A percentile compares a stretch with the other conserved stretches of the same genome.
Conservation (phyloP, 202 grass and related monocot species). For the Carex arenaria region DNA sequence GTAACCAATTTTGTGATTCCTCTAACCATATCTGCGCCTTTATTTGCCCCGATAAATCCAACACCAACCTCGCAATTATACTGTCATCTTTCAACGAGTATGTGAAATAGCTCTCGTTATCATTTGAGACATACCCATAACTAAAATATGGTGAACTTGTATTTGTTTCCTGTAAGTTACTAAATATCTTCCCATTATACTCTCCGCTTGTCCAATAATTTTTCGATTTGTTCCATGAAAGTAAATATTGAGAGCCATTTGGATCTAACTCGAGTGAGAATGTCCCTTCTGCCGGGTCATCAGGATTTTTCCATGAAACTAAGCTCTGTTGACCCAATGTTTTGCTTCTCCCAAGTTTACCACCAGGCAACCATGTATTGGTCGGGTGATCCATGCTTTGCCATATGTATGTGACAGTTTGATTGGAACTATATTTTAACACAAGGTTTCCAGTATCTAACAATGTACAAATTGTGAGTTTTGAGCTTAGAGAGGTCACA, state of each 20-base stretch:
- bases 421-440: background rate
- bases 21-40: background rate
- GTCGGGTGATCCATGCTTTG: slow-evolving; percentile 57
- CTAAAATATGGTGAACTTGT: background rate
- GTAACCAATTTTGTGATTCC: too few relatives aligned
- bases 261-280: slow-evolving; percentile 18
- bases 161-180: slow-evolving; percentile 17
- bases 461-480: slow-evolving; percentile 2
- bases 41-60: slow-evolving; percentile 27
- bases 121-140: slow-evolving; percentile 11
- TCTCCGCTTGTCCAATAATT: slow-evolving; percentile 14
- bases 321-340: slow-evolving; percentile 21
- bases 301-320: slow-evolving; percentile 27
- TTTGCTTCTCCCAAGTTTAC: slow-evolving; percentile 30
- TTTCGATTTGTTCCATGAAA: slow-evolving; percentile 24
- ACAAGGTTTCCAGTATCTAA: slow-evolving; percentile 42
- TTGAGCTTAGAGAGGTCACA: background rate
- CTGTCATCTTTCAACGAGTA: background rate
- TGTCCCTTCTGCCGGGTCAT: slow-evolving; percentile 23
- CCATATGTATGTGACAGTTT: slow-evolving; percentile 23
- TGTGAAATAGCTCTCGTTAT: slow-evolving; percentile 24
- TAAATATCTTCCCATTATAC: slow-evolving; percentile 17
- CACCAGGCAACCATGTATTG: slow-evolving; percentile 31
- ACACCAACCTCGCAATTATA: background rate
- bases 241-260: background rate